Base-by-base conservation (phyloP, 164 flowering plant species). In the Vitis rotundifolia region DNA sequence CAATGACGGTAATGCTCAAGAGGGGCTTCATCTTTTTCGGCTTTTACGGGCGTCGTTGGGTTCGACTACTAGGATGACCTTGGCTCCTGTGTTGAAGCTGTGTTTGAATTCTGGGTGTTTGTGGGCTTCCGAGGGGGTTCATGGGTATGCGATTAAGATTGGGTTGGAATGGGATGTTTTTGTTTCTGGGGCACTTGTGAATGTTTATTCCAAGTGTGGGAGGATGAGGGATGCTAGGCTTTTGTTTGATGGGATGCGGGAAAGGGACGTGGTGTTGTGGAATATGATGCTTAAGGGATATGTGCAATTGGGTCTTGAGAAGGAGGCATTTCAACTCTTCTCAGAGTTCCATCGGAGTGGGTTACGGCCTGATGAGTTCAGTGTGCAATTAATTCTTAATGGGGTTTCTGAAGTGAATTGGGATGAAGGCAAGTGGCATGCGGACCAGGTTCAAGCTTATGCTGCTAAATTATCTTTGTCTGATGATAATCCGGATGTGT, bases 221-320 rank as follows among this genome's bases (percentile, higher is more conserved):
- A 54, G 26, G 18, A 60, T 78, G 9, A 59, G 28, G 44, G 74
- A 76, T 18, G 87, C 88, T 1, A 68, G 79, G 13, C n/a, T 62
- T 11, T 65, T 84, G 76, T 87, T 87, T 64, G 86, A 87, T 51
- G 72, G 59, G 49, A 79, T 83, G 74, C 66, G 61, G 49, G 82
- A 75, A 6, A 81, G 76, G 66, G 88, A 87, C 74, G 71, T 65
- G 14, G 88, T 87, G 61, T 64, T 82, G 75, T 87, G 89, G 88
- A 87, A 83, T 65, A 77, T 84, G 22, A 80, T 87, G 88, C 57
- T 87, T 55, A 81, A 71, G 71, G 84, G 76, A 0, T 88, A 84
- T 55, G 13, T 66, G 56, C 78, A 80, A 48, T 62, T 47, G 53
- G 84, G 84, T 66, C 28, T 69, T 31, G 64, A 65, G 19, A 14